Evolutionary conservation across 1,284 basidiomycete genomes (phyloP).

Genomic region (Ceraceosorus guamensis): DNA sequence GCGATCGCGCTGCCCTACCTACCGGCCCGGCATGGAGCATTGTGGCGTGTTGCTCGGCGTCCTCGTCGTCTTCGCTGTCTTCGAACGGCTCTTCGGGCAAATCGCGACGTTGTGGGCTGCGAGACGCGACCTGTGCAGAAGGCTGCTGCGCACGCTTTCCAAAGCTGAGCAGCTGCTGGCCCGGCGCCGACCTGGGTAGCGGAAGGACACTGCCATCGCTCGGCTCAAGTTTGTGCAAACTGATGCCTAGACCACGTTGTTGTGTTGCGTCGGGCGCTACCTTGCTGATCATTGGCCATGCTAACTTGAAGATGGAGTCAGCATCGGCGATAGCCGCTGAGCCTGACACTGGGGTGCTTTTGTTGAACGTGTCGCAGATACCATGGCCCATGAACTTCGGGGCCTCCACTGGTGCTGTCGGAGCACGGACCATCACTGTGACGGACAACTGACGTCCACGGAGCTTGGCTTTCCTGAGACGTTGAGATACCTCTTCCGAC

Average conservation of each 20-base stretch:
- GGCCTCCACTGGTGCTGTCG: constrained; percentile 79
- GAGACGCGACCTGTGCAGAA: not conserved
- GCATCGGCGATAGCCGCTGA: constrained; percentile 63
- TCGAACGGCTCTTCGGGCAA: not conserved
- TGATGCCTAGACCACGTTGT: constrained; percentile 84
- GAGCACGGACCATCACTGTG: constrained; percentile 76
- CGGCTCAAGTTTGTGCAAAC: constrained; percentile 72
- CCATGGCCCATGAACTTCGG: constrained; percentile 97
- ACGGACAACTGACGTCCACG: constrained; percentile 64
- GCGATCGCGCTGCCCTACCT: too few species aligned
- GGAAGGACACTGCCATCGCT: constrained; percentile 19
- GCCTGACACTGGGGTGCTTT: constrained; percentile 57
- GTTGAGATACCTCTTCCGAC: constrained; percentile 28
- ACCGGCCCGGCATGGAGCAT: constrained; percentile 7
- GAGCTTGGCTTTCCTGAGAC: constrained; percentile 60
- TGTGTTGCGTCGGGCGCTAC: constrained; percentile 75
- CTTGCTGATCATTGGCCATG: constrained; percentile 66
- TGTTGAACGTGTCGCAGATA: constrained; percentile 72
- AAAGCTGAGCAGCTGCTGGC: constrained; percentile 19
- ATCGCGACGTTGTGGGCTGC: too few species aligned
- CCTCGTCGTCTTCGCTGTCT: constrained; percentile 6
- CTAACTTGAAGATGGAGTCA: constrained; percentile 65
- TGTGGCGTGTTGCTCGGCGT: constrained; percentile 5
- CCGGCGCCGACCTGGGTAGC: constrained; percentile 7
- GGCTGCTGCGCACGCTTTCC: not conserved